These are phyloP conservation scores for Cryptococcus sp. DNA, from an alignment of 1,284 basidiomycete genomes.

Conservation along the genomic window DNA sequence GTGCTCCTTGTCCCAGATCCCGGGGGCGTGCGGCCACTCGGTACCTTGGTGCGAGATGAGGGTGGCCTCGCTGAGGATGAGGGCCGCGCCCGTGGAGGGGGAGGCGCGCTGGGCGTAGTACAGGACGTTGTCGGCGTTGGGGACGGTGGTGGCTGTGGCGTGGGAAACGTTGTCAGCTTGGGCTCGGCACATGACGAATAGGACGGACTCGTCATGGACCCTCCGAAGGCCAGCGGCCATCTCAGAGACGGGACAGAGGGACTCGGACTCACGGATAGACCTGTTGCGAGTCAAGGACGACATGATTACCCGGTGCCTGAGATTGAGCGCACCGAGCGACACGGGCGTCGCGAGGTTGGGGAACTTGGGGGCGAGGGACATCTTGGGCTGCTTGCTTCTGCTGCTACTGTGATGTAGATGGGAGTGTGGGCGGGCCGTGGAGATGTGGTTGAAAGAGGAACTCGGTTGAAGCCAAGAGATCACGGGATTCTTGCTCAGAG, in stretches of 20 bases:
- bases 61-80: slow-evolving; percentile 10
- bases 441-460: no score
- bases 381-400: no score
- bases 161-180: neutral
- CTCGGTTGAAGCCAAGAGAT: no score
- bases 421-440: no score
- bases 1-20: slow-evolving; percentile 25
- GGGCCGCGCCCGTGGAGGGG: slow-evolving; percentile 1
- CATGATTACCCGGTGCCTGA: slow-evolving; percentile 7
- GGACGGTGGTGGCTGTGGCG: slow-evolving; percentile 7
- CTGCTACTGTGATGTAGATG: no score
- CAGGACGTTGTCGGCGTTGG: slow-evolving; percentile 10
- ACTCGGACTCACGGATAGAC: slow-evolving; percentile 13
- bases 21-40: slow-evolving; percentile 14
- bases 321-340: slow-evolving; percentile 5
- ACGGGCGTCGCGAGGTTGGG: slow-evolving; percentile 8
- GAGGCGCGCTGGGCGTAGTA: slow-evolving; percentile 13
- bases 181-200: no score
- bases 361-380: neutral
- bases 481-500: no score
- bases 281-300: slow-evolving; percentile 10
- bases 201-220: no score
- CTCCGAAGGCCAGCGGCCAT: no score
- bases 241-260: no score
- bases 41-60: slow-evolving; percentile 9